Evolutionary conservation across 139 green algal genomes (phyloP).

Genomic region (Tetraselmis striata): DNA sequence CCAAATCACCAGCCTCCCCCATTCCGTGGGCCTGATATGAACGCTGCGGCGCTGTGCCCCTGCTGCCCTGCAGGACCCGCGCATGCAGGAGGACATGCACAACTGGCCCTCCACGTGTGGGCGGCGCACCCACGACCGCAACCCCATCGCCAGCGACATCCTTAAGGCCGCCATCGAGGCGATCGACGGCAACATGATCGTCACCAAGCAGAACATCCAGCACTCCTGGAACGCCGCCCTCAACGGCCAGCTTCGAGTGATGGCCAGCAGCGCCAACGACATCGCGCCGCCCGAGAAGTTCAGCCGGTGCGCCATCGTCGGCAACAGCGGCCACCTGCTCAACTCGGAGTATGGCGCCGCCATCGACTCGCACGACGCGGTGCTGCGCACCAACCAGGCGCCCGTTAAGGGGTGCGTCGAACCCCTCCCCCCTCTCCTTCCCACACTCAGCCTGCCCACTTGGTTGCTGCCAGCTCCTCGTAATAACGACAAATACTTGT

Average conservation of each 20-base stretch:
- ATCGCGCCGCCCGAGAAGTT: not conserved
- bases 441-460: not conserved
- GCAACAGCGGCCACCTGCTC: not conserved
- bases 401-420: not conserved
- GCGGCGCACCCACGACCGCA: not conserved
- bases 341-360: not conserved
- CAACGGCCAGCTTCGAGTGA: not conserved
- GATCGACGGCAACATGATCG: not conserved
- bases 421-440: not conserved
- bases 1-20: too few relatives aligned
- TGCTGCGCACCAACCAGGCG: not conserved
- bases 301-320: not conserved
- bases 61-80: not conserved
- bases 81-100: not conserved
- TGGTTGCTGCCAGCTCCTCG: too few relatives aligned
- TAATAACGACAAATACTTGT: too few relatives aligned
- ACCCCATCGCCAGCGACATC: not conserved
- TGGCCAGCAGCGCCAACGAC: not conserved
- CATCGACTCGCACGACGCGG: not conserved
- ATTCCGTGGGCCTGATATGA: too few relatives aligned
- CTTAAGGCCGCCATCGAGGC: not conserved
- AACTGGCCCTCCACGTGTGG: not conserved
- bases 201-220: not conserved
- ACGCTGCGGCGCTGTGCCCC: too few relatives aligned
- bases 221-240: not conserved